phyloP scores from a whole-genome alignment of 129 eudicot species.

The Silybum marianum region DNA sequence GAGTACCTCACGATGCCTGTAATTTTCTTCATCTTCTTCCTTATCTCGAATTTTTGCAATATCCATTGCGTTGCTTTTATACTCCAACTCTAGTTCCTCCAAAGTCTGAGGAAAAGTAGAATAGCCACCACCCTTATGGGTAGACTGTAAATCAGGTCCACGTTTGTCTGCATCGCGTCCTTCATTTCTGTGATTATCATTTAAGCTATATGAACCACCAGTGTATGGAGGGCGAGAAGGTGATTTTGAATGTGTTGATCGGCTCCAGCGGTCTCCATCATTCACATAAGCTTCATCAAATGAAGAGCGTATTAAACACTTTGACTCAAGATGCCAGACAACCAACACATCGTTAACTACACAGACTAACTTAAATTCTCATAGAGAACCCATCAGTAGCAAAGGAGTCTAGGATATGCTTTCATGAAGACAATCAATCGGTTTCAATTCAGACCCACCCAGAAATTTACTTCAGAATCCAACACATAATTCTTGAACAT shows the following conservation, averaged over 20 bases:
- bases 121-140: conserved; percentile 50
- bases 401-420: conserved; percentile 45
- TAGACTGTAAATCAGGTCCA: conserved; percentile 44
- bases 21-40: conserved; percentile 86
- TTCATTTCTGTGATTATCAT: conserved; percentile 54
- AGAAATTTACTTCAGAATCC: conserved; percentile 68
- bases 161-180: conserved; percentile 62
- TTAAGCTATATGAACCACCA: conserved; percentile 57
- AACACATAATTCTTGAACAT: conserved; percentile 72
- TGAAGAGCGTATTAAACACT: conserved; percentile 78
- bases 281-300: conserved; percentile 95
- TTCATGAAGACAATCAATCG: conserved; percentile 58
- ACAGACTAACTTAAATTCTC: conserved; percentile 52
- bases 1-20: conserved; percentile 83
- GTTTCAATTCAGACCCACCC: conserved; percentile 67
- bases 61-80: conserved; percentile 65
- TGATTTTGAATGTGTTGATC: conserved; percentile 78
- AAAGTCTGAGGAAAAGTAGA: conserved; percentile 53
- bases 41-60: conserved; percentile 70
- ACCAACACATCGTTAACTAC: conserved; percentile 49
- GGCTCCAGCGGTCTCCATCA: conserved; percentile 74
- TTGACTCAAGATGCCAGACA: conserved; percentile 51
- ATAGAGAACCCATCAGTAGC: conserved; percentile 45
- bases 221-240: conserved; percentile 56
- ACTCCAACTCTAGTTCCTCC: conserved; percentile 82